phyloP scores from a whole-genome alignment of 257 asterid genomes.

The Solanum gracilifrons region DNA sequence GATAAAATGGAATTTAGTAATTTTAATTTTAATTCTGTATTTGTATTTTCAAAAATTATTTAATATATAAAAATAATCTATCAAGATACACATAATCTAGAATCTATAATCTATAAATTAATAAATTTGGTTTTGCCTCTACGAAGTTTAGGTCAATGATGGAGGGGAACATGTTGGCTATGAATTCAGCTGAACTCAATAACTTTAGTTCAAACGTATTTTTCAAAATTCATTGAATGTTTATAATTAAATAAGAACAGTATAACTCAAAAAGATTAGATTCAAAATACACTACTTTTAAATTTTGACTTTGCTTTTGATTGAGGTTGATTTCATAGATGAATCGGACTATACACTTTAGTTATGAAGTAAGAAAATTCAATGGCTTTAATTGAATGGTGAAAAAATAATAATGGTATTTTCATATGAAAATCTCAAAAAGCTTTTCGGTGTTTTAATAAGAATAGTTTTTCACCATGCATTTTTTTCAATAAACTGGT shows the following conservation, averaged over 20 bases:
- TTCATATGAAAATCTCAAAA: too few relatives aligned
- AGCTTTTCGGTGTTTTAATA: too few relatives aligned
- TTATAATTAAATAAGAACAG: too few relatives aligned
- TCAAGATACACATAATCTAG: background rate
- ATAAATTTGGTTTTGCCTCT: background rate
- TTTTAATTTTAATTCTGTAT: background rate
- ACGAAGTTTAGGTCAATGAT: background rate
- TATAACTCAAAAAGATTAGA: too few relatives aligned
- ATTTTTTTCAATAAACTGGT: too few relatives aligned
- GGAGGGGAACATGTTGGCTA: background rate
- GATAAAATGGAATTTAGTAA: background rate
- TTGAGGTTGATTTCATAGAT: background rate
- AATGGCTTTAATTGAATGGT: too few relatives aligned
- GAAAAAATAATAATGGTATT: too few relatives aligned
- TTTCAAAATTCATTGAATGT: background rate
- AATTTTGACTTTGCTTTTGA: background rate
- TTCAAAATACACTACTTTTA: too few relatives aligned
- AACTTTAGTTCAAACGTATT: background rate
- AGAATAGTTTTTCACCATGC: too few relatives aligned
- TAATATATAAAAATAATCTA: background rate
- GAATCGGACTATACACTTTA: background rate
- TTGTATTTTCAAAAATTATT: background rate
- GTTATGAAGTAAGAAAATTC: background rate
- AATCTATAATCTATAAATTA: background rate
- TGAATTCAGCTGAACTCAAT: background rate